Evolutionary conservation across 1,139 yeast species (phyloP), one percentile per base, ranked within the genome.

Genomic region (Blastobotrys ciferrii): DNA sequence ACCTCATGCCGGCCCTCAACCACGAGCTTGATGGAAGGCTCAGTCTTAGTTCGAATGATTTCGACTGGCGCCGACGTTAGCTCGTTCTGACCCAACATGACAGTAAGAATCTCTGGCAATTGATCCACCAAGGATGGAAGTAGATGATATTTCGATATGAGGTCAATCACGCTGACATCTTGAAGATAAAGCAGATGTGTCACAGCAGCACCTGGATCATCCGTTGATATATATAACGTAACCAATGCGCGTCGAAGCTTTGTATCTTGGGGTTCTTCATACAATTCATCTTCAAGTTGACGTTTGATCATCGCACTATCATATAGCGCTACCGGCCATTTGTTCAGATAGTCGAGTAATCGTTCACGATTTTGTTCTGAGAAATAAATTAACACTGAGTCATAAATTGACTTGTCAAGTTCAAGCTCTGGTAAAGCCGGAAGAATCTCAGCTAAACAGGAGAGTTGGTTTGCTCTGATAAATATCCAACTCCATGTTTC

Each of bases 1-100:
- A 88, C 68, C 58, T 86, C 89, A 56, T 82, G 85, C 36, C 89
- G 71, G 41, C 80, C 80, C 6, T 76, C 80, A 1, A 84, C 84
- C 23, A 89, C 70, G 7, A 85, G 70, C 2, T 74, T 65, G 7
- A 88, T 70, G 0, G 83, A 70, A 14, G 74, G 76, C 1, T 58
- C 49, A 6, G 85, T 61, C 33, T 65, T 66, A 1, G 62, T 62
- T 19, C 73, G 66, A 1, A 84, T 58, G 5, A 71, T 67, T 0
- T 68, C 70, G 1, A 82, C 62, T 0, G 85, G 75, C 3, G 75
- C 65, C 1, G 64, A 63, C 2, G 60, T 48, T 1, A 75, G 48
- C 17, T 73, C 71, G 4, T 62, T 58, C 0, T 63, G 52, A 1
- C 64, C 55, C 17, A 81, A 70, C 14, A 77, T 71, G 9, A 83